phyloP scores from a whole-genome alignment of 163 green algal genomes.

The Coccomyxa subellipsoidea region DNA sequence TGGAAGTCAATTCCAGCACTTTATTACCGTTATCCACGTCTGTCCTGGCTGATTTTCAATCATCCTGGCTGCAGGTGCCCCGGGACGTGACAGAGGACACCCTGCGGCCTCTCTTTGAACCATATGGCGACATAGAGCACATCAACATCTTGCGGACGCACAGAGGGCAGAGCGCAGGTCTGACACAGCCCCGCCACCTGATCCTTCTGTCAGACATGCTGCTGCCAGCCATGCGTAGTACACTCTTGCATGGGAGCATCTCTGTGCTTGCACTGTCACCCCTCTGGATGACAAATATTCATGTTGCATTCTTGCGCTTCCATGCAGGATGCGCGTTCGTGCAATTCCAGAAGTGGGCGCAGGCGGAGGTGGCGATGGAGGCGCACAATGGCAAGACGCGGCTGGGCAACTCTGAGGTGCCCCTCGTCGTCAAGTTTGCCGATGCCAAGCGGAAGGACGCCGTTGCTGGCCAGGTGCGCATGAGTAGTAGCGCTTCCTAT shows the following conservation, averaged over 20 bases:
- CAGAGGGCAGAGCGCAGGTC: conserved; percentile 46
- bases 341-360: conserved; percentile 67
- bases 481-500: too few species aligned
- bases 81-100: conserved; percentile 58
- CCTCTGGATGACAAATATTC: too few species aligned
- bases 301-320: neutral
- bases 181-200: neutral
- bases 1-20: too few species aligned
- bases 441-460: conserved; percentile 43
- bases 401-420: conserved; percentile 62
- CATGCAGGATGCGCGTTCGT: conserved; percentile 77
- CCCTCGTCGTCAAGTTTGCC: conserved; percentile 87
- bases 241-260: neutral
- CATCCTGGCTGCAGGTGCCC: conserved; percentile 57
- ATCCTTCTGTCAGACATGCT: neutral
- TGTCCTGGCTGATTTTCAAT: neutral
- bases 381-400: conserved; percentile 64
- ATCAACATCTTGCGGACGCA: conserved; percentile 72
- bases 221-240: neutral
- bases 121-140: conserved; percentile 72
- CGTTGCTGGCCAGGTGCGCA: neutral
- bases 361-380: conserved; percentile 74
- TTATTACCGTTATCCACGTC: too few species aligned
- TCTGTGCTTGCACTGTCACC: neutral
- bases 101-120: conserved; percentile 66